Percentiles rank a stretch among this genome's conserved stretches.
Conservation (phyloP, 2,329 filamentous ascomycete genomes). For the Tothia fuscella region DNA sequence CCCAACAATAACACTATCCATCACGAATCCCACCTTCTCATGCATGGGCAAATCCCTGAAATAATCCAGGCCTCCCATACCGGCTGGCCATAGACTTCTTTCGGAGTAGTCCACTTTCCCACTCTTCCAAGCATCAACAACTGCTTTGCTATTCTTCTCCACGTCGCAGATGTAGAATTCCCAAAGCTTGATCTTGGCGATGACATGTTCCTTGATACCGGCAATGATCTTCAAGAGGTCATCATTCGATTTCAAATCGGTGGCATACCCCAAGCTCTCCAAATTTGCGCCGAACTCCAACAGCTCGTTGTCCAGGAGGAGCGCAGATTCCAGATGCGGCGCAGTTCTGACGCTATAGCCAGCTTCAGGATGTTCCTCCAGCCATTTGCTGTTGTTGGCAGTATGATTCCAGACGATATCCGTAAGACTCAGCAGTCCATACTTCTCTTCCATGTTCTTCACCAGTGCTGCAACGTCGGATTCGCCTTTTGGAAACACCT, state of each 20-base stretch:
- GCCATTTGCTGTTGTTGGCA: constrained; percentile 87
- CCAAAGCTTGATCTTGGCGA: constrained; percentile 72
- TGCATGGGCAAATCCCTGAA: constrained; percentile 45
- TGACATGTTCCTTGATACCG: constrained; percentile 66
- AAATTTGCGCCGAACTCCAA: constrained; percentile 51
- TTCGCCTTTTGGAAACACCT: constrained; percentile 74
- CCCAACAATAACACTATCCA: constrained; percentile 57
- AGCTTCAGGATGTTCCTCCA: constrained; percentile 85
- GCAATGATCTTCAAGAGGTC: constrained; percentile 77
- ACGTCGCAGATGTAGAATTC: constrained; percentile 85
- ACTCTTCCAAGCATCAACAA: constrained; percentile 58
- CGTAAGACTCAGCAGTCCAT: constrained; percentile 76
- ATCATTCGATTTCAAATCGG: constrained; percentile 53
- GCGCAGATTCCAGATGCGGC: constrained; percentile 53
- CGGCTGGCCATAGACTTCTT: constrained; percentile 36
- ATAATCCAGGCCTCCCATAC: constrained; percentile 38
- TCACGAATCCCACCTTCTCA: constrained; percentile 52
- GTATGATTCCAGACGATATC: constrained; percentile 99
- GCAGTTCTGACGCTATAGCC: constrained; percentile 91
- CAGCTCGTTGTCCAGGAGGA: constrained; percentile 71
- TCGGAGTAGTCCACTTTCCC: constrained; percentile 46
- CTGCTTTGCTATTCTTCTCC: constrained; percentile 55
- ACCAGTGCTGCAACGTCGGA: constrained; percentile 68
- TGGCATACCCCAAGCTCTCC: constrained; percentile 60
- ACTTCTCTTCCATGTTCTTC: constrained; percentile 67